Conservation (phyloP, 2,329 filamentous ascomycete species). For the Emergomyces africanus region DNA sequence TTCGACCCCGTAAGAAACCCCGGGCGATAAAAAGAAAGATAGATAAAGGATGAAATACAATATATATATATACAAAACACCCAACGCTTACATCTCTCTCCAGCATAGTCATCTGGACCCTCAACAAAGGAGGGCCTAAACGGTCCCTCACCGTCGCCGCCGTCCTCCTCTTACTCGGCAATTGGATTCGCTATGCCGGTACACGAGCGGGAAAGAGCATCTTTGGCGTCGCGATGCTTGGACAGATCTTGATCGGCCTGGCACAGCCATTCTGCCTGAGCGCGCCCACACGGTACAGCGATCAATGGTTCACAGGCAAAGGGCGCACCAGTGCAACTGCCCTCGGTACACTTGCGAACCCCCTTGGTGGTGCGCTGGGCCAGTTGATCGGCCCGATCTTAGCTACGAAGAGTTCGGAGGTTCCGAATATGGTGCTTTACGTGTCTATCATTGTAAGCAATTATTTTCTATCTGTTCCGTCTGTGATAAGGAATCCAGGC, state of each 20-base stretch:
- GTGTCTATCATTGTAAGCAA: slow-evolving; percentile 61
- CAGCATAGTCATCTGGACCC: slow-evolving; percentile 55
- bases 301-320: slow-evolving; percentile 81
- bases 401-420: slow-evolving; percentile 48
- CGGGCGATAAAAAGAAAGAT: background rate
- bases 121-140: slow-evolving; percentile 67
- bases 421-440: slow-evolving; percentile 75
- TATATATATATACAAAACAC: no score
- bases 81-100: background rate
- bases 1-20: slow-evolving; percentile 45
- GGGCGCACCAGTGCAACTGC: slow-evolving; percentile 83
- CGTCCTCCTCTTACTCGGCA: slow-evolving; percentile 63
- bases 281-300: slow-evolving; percentile 80
- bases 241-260: slow-evolving; percentile 79
- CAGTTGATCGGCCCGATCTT: slow-evolving; percentile 75
- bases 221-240: slow-evolving; percentile 73
- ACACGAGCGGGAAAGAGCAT: slow-evolving; percentile 42
- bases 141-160: slow-evolving; percentile 62
- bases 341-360: slow-evolving; percentile 72
- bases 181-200: slow-evolving; percentile 82
- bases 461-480: background rate
- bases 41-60: background rate
- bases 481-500: background rate
- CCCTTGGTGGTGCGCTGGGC: slow-evolving; percentile 75
- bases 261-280: slow-evolving; percentile 86